Evolutionary conservation across 345 rosid species (phyloP), one percentile per base, ranked within the genome.

Genomic region (Salix caprea): DNA sequence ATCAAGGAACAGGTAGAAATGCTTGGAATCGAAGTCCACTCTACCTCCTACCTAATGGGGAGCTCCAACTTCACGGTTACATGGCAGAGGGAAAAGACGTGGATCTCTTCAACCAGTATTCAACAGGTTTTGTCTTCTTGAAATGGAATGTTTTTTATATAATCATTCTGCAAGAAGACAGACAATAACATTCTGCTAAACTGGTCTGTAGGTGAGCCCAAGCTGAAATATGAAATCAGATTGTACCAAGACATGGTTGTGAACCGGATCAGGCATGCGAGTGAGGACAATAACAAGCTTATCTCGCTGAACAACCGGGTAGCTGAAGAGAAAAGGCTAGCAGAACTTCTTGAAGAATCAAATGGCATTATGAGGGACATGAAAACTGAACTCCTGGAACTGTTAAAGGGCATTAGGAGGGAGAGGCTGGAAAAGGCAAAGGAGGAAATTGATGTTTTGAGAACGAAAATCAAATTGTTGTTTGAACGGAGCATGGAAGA

Each of bases 241-340:
- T 94, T 95, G 2, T 84, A 91, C 78, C 88, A 86, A 26, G 95
- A 92, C 84, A 84, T 86, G 93, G 94, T 94, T 48, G 91, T 86
- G 67, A 81, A 80, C 44, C 80, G 88, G 67, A 74, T 89, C 56
- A 88, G 86, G 85, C 87, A 90, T 79, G 86, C 91, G 75, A 65
- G 85, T 42, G 94, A 91, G 70, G 93, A 90, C 39, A 88, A 88
- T 68, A 92, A 90, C 83, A 88, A 88, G 81, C 91, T 91, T 8
- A 70, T 75, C 54, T 90, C 79, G 84, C 78, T 75, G 14, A 88
- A 88, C 74, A 85, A 82, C 81, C 85, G 76, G 84, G 85, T 83
- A 7, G 82, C 58, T 0, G 86, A 77, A 67, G 85, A 84, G 50
- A 79, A 73, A 77, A 87, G 70, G 78, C 82, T 82, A 60, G 40